Percentiles rank a stretch among this genome's conserved stretches.
phyloP scores from a whole-genome alignment of 805 yeast species.

The Cyberlindnera bimundalis region DNA sequence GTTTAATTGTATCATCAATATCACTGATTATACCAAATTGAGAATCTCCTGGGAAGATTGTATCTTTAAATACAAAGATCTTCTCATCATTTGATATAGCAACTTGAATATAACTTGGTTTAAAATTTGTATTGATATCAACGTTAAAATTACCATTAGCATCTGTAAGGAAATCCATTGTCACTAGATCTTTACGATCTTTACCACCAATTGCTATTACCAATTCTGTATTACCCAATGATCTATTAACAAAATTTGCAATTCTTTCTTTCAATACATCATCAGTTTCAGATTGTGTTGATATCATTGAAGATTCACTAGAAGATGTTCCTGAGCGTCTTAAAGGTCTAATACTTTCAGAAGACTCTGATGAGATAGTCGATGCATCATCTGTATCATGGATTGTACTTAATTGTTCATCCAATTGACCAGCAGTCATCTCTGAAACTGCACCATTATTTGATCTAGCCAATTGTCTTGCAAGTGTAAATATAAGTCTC shows the following conservation, averaged over 20 bases:
- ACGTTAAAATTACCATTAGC: constrained; percentile 61
- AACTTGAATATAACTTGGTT: constrained; percentile 58
- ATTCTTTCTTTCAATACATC: constrained; percentile 59
- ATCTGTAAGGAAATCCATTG: constrained; percentile 49
- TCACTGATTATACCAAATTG: constrained; percentile 84
- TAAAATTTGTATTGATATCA: constrained; percentile 50
- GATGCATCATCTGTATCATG: constrained; percentile 27
- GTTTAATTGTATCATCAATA: constrained; percentile 90
- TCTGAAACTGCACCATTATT: constrained; percentile 22
- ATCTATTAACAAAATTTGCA: constrained; percentile 64
- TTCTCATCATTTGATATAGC: constrained; percentile 45
- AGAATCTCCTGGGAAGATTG: constrained; percentile 36
- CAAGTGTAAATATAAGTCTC: constrained; percentile 61
- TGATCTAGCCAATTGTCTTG: constrained; percentile 58
- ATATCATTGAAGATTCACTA: constrained; percentile 4
- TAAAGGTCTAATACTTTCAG: constrained; percentile 3
- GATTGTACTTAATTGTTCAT: constrained; percentile 33
- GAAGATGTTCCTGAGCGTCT: constrained; percentile 13
- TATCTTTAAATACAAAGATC: constrained; percentile 43
- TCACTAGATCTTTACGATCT: constrained; percentile 30
- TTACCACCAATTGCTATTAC: constrained; percentile 54
- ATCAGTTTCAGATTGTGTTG: constrained; percentile 32
- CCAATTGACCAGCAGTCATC: constrained; percentile 34
- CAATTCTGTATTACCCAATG: constrained; percentile 55
- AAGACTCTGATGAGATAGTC: constrained; percentile 17